Evolutionary conservation across 345 rosid genomes (phyloP).

Genomic region (Lumnitzera littorea): DNA sequence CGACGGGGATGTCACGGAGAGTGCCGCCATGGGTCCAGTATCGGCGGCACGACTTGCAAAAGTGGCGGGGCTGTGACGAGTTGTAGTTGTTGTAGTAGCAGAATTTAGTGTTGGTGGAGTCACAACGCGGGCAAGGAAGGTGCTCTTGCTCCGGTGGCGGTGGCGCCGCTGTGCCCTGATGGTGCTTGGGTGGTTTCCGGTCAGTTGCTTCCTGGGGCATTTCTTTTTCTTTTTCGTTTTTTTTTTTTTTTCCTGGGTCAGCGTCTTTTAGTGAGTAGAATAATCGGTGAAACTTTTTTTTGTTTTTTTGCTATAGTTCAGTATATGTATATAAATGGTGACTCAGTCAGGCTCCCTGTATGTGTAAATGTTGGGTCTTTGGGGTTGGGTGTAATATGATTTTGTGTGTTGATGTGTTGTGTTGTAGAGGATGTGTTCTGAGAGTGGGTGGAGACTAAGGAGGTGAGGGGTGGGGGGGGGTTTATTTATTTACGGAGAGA

Average conservation of each 20-base stretch:
- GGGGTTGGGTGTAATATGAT: no score
- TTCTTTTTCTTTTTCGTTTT: no score
- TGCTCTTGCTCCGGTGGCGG: constrained; percentile 69
- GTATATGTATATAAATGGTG: no score
- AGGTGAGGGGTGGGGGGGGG: constrained; percentile 2
- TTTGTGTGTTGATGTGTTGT: no score
- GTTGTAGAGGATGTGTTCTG: no score
- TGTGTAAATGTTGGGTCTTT: no score
- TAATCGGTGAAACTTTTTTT: no score
- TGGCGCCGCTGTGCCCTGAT: constrained; percentile 18
- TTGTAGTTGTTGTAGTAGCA: constrained; percentile 97
- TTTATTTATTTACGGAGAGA: constrained; percentile 14
- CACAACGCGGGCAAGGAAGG: constrained; percentile 90
- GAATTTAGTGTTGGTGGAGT: constrained; percentile 85
- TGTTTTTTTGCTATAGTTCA: no score
- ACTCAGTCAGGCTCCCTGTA: no score
- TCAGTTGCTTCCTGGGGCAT: constrained; percentile 30
- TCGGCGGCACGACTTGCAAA: constrained; percentile 92
- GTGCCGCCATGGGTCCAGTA: constrained; percentile 99
- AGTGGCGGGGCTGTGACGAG: constrained; percentile 97
- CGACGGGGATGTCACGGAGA: constrained; percentile 88
- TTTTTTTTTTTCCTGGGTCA: no score
- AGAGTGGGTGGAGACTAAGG: no score
- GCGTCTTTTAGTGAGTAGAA: no score
- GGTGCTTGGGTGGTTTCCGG: constrained; percentile 14